Evolutionary conservation across 257 asterid species (phyloP), one percentile per base, ranked within the genome.

Genomic region (Mentha longifolia): DNA sequence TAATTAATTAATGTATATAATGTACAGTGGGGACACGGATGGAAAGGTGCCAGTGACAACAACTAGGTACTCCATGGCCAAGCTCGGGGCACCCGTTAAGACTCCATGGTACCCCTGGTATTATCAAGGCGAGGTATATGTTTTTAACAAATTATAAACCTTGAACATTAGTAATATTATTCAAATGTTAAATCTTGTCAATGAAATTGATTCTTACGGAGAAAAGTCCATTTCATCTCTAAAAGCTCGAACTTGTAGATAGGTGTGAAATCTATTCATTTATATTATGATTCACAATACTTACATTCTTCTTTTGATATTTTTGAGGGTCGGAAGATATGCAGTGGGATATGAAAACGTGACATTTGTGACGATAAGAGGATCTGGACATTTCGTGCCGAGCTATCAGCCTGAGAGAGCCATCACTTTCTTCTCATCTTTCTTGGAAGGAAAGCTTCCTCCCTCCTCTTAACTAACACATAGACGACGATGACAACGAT

Each of bases 21-120:
- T n/a, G n/a, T 42, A 42, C 88, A 86, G 84, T 9, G 87, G 83
- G 65, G 91, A 83, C 61, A 71, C 78, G 2, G 88, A 85, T 59
- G 73, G 75, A 19, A 47, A 25, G 41, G 77, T 85, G 19, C 76
- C 93, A 3, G 84, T 85, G 51, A 87, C 89, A 28, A n/a, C 86
- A 11, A 81, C 82, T 14, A 78, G 68, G 39, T 81, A 81, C 33
- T 85, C 85, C 1, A 22, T 85, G 68, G 42, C 33, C 28, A 85
- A 87, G 37, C 67, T 83, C 3, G 73, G 73, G 0, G 7, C 71
- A 2, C 25, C 81, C 0, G 74, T 81, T 1, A 81, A 77, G 68
- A 87, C 85, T 28, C 81, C 86, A 39, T 87, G 89, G 88, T 78
- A 80, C 43, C 89, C 87, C 0, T 84, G 88, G 88, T 77, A 85